Evolutionary conservation across 345 rosid genomes (phyloP).

Genomic region (Populus pruinosa): DNA sequence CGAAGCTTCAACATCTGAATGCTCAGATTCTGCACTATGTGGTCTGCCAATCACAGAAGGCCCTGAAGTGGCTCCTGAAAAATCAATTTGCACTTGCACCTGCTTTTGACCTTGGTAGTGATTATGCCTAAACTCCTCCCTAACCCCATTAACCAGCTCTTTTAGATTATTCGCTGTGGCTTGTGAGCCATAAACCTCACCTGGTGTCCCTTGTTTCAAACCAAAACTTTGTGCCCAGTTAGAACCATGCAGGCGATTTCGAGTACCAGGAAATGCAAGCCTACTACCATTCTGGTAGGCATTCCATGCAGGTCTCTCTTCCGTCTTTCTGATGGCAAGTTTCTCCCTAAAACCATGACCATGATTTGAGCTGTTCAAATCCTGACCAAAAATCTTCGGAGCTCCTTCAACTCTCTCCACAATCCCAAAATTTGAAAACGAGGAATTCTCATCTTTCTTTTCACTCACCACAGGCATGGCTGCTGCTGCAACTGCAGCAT

Average conservation of each 20-base stretch:
- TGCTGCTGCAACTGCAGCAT: background rate
- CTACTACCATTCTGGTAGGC: slow-evolving; percentile 43
- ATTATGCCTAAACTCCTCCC: slow-evolving; percentile 46
- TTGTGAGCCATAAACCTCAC: slow-evolving; percentile 46
- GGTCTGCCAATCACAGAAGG: slow-evolving; percentile 47
- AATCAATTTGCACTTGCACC: slow-evolving; percentile 70
- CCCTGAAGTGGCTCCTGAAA: slow-evolving; percentile 61
- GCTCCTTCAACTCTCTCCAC: slow-evolving; percentile 47
- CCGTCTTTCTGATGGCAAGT: slow-evolving; percentile 80
- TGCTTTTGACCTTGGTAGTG: slow-evolving; percentile 50
- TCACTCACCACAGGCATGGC: slow-evolving; percentile 30
- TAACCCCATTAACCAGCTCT: slow-evolving; percentile 43
- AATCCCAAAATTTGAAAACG: slow-evolving; percentile 32
- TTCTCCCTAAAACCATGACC: slow-evolving; percentile 68
- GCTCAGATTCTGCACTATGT: slow-evolving; percentile 48
- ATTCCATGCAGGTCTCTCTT: slow-evolving; percentile 60
- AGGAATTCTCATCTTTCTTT: slow-evolving; percentile 45
- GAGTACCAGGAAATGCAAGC: slow-evolving; percentile 38
- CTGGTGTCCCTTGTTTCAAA: slow-evolving; percentile 39
- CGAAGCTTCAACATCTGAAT: slow-evolving; percentile 74
- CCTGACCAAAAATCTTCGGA: slow-evolving; percentile 80
- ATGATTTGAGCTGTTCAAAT: slow-evolving; percentile 37
- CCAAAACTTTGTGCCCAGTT: slow-evolving; percentile 54
- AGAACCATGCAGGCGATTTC: slow-evolving; percentile 46
- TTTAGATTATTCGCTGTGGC: slow-evolving; percentile 36